Percentiles rank a stretch among this genome's conserved stretches.
Conservation (phyloP, 140 eudicot genomes). For the Erigeron philadelphicus region DNA sequence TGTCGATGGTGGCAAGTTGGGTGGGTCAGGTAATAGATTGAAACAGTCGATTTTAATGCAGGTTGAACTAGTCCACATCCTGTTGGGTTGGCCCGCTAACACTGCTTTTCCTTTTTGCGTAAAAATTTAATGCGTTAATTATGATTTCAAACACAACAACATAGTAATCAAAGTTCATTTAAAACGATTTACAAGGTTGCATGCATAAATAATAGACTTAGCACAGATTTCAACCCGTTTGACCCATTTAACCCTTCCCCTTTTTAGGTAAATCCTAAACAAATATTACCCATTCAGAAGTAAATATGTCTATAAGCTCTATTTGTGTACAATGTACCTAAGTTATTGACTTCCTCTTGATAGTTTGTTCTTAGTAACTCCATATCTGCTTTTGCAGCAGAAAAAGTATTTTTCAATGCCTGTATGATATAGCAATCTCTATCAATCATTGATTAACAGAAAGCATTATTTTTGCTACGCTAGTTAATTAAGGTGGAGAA, state of each 20-base stretch:
- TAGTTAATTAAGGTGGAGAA: slow-evolving; percentile 9
- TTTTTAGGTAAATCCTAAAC: background rate
- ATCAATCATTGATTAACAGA: background rate
- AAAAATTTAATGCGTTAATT: background rate
- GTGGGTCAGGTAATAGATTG: background rate
- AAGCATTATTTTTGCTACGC: background rate
- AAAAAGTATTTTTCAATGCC: slow-evolving; percentile 50
- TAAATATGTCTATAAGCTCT: background rate
- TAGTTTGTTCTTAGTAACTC: slow-evolving; percentile 48
- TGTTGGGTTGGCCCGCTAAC: background rate
- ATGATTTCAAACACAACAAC: background rate
- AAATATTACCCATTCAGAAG: background rate
- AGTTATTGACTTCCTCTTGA: slow-evolving; percentile 59
- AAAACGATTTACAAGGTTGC: background rate
- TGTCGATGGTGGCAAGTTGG: background rate
- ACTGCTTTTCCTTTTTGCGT: background rate
- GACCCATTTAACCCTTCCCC: background rate
- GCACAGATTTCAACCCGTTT: background rate
- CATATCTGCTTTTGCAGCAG: slow-evolving; percentile 60
- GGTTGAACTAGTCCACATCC: background rate
- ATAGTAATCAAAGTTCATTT: background rate
- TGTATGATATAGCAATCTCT: slow-evolving; percentile 22
- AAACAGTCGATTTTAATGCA: too few species aligned
- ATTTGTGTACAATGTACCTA: slow-evolving; percentile 39
- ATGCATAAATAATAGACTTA: background rate